Evolutionary conservation across 169 alveolate genomes (phyloP).

Genomic region (Eimeria tenella): DNA sequence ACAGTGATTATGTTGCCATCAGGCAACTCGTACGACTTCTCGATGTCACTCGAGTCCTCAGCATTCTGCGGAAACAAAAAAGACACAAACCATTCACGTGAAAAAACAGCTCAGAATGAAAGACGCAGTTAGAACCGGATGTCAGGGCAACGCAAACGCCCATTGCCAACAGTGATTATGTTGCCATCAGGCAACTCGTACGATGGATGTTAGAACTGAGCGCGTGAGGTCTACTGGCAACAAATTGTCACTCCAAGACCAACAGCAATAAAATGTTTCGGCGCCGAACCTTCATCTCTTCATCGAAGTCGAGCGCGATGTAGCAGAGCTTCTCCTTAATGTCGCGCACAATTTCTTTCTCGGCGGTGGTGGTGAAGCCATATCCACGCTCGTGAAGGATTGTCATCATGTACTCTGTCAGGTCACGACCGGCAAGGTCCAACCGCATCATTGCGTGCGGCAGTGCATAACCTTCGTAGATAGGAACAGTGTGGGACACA

Average conservation of each 20-base stretch:
- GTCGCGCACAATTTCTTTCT: constrained; percentile 98
- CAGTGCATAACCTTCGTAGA: constrained; percentile 99
- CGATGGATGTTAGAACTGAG: constrained; percentile 52
- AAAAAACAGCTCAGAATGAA: not conserved
- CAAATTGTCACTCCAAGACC: constrained; percentile 40
- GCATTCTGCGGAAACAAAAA: constrained; percentile 72
- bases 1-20: constrained; percentile 98
- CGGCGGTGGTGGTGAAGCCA: constrained; percentile 98
- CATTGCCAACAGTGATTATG: constrained; percentile 96
- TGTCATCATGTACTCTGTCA: constrained; percentile 96
- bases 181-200: constrained; percentile 99
- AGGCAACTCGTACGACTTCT: constrained; percentile 98
- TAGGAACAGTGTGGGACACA: constrained; percentile 99
- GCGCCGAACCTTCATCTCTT: constrained; percentile 92
- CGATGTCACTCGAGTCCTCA: constrained; percentile 93
- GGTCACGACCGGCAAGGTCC: constrained; percentile 99
- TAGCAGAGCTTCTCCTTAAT: constrained; percentile 98
- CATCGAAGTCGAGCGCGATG: constrained; percentile 97
- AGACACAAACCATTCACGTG: not conserved
- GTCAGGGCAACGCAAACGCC: constrained; percentile 99
- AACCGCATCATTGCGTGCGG: constrained; percentile 98
- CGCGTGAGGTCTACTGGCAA: too few relatives aligned
- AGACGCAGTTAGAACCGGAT: constrained; percentile 95
- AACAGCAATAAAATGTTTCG: constrained; percentile 60
- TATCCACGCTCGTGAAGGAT: constrained; percentile 97